Evolutionary conservation across 176 grass and related monocot species (phyloP), one percentile per base, ranked within the genome.

Genomic region (Saccharum spontaneum): DNA sequence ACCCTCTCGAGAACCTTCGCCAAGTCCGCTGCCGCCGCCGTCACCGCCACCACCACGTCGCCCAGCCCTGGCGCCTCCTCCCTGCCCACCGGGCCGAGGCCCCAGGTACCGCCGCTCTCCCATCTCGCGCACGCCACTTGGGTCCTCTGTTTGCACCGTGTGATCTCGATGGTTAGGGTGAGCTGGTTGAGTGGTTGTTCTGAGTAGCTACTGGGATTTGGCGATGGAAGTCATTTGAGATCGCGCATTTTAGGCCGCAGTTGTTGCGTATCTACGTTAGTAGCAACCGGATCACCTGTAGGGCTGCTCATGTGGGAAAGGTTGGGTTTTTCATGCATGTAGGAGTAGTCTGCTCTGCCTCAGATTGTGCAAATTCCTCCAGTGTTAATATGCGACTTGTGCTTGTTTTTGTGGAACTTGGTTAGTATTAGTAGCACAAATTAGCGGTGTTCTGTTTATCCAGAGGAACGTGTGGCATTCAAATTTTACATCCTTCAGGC

Each of bases 21-120:
- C 81, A 95, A 89, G 83, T 80, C 77, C 62, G 72, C 87, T 45
- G 85, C 77, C 74, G 81, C 89, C 39, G 30, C 87, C 41, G n/a
- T 82, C 77, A 22, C 81, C 30, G 22, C 84, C 73, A 26, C 81
- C 30, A 22, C 84, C 73, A 40, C 73, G 36, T 78, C 84, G 3
- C 84, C 49, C 81, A n/a, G 71, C 14, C 64, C 44, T 61, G 81
- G 44, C 34, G 55, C 55, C 1, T 20, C 75, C 22, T 30, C 59
- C 20, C 10, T 16, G 46, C 14, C 79, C 10, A 15, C 67, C 1
- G 72, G 79, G 8, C 81, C 76, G 54, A 90, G 86, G 76, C 82
- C 90, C 28, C 85, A 92, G 92, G 90, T 94, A 92, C 69, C 20
- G 26, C 34, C 41, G 33, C 40, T 23, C 69, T 31, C 23, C 28